Base-by-base conservation (phyloP, 2,329 filamentous ascomycete species). In the Paracoccidioides lutzii region DNA sequence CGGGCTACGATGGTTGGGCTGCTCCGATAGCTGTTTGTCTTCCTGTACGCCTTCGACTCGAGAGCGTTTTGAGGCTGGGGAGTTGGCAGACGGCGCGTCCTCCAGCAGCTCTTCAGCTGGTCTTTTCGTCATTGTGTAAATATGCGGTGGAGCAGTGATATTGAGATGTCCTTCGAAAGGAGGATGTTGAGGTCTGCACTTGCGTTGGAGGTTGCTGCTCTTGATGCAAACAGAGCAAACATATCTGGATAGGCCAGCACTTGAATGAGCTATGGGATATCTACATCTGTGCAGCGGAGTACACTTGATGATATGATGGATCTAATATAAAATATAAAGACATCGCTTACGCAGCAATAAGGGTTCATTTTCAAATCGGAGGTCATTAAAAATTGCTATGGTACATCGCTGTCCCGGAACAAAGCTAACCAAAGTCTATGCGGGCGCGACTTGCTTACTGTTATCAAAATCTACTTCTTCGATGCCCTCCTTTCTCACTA, bases 401-500 rank as follows among this genome's bases (percentile, higher is more conserved):
- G 63, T 65, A 67, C 63, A 67, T 33, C 62, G 58, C 62, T 59
- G 45, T 57, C 56, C 59, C 62, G 61, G 61, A 62, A 62, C 59
- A 62, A 59, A 62, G 60, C 43, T 56, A 55, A 52, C 45, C 28
- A 30, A 59, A 52, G 55, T 66, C 70, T 71, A 77, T 67, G 75
- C 73, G 68, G 71, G 70, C 56, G 68, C 66, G 57, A 75, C 73
- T 59, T 74, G 69, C 72, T 83, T 84, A 74, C 87, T 84, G 69
- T 95, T 88, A 69, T 91, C 86, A 70, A 90, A 94, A 61, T 88
- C 82, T 65, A 94, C 81, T 65, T 93, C 88, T 64, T 81, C 77
- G 59, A 98, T 85, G 9, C 94, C 93, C 64, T 97, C 89, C 76
- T 94, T 95, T 59, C 90, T 95, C 66, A 98, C 83, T 40, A 90